phyloP scores from a whole-genome alignment of 164 flowering plant genomes.

The Stephania cephalantha region DNA sequence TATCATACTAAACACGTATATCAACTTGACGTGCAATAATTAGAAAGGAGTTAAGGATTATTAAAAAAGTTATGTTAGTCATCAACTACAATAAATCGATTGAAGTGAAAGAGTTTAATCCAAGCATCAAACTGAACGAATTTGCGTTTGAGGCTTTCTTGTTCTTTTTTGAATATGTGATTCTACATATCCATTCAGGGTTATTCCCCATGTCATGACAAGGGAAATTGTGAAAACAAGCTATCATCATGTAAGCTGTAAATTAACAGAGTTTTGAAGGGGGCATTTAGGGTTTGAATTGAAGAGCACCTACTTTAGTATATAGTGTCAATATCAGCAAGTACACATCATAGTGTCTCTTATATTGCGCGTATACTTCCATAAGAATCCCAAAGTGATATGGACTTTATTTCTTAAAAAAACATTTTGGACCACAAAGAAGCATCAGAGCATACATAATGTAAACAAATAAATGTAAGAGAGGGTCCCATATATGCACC shows the following conservation, averaged over 20 bases:
- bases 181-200: too few species aligned
- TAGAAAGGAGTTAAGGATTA: too few species aligned
- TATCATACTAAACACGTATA: too few species aligned
- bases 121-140: too few species aligned
- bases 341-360: neutral
- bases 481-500: neutral
- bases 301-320: neutral
- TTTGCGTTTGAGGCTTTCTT: too few species aligned
- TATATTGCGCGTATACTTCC: neutral
- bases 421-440: neutral
- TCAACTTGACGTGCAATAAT: too few species aligned
- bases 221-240: neutral
- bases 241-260: too few species aligned
- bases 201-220: too few species aligned
- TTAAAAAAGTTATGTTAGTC: too few species aligned
- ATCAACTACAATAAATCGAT: too few species aligned
- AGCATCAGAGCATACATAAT: neutral
- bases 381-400: neutral
- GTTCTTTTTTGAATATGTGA: too few species aligned
- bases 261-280: neutral
- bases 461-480: neutral
- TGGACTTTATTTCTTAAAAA: neutral
- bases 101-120: too few species aligned
- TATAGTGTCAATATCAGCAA: neutral
- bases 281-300: neutral